phyloP scores from a whole-genome alignment of 345 rosid genomes.

The Melaleuca quinquenervia region DNA sequence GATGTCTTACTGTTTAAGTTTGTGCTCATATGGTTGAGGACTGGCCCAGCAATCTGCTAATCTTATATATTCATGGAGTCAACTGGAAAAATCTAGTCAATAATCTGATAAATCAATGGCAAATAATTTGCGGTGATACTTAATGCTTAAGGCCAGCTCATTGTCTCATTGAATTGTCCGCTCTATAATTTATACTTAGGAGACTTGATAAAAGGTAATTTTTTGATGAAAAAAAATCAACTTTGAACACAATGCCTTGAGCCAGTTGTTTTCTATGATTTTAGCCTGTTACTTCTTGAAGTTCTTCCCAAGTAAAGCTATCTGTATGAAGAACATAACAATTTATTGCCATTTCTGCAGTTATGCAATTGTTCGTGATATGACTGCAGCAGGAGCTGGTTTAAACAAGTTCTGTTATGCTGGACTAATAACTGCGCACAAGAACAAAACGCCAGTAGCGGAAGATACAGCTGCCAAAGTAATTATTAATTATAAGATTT shows the following conservation, averaged over 20 bases:
- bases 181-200: not conserved
- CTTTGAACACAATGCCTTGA: not conserved
- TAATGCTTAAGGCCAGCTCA: not conserved
- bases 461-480: conserved; percentile 67
- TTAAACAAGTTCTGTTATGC: conserved; percentile 96
- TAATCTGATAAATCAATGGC: not conserved
- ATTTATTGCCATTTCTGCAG: conserved; percentile 20
- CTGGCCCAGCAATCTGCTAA: not conserved
- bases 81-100: not conserved
- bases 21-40: not conserved
- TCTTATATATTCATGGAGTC: not conserved
- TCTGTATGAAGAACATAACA: not conserved
- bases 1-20: not conserved
- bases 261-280: not conserved
- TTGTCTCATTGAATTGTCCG: not conserved
- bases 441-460: conserved; percentile 57
- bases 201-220: not conserved
- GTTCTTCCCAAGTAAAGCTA: not conserved
- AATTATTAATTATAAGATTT: not conserved
- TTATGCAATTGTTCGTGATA: conserved; percentile 83
- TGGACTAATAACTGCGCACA: conserved; percentile 77
- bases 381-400: conserved; percentile 95
- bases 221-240: not conserved
- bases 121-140: not conserved
- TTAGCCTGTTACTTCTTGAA: not conserved